Evolutionary conservation across 192 early-diverging fungal species (phyloP).

Genomic region (Coemansia sp.): DNA sequence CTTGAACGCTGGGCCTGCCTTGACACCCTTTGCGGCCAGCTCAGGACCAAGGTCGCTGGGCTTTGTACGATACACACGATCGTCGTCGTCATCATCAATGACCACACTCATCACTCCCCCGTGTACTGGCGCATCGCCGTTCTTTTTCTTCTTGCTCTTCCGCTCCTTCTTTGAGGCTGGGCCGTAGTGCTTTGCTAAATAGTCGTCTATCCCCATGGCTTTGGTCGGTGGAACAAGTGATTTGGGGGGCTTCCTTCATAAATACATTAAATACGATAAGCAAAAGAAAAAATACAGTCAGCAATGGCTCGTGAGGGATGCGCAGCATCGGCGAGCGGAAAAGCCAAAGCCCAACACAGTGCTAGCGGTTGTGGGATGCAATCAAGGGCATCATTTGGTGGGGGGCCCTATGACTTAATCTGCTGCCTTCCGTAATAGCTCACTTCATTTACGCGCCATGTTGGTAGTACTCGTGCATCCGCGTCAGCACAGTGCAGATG

Average conservation of each 20-base stretch:
- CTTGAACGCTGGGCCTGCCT: constrained; percentile 6
- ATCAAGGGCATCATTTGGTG: no score
- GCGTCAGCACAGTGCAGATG: constrained; percentile 47
- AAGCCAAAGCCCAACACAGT: background rate
- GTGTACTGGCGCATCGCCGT: background rate
- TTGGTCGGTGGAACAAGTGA: background rate
- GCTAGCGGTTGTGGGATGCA: background rate
- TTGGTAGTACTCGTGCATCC: constrained; percentile 20
- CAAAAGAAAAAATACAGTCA: background rate
- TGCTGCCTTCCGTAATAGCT: no score
- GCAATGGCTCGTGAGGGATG: no score
- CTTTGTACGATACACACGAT: constrained; percentile 1
- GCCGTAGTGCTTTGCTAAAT: constrained; percentile 52
- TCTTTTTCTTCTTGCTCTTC: constrained; percentile 18
- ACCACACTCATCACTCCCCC: constrained; percentile 17
- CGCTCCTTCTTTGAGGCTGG: constrained; percentile 12
- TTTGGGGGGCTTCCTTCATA: background rate
- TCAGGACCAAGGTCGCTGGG: background rate
- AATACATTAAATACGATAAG: background rate
- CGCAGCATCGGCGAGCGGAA: background rate
- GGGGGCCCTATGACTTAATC: no score
- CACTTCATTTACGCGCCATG: background rate
- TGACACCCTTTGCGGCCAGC: constrained; percentile 1
- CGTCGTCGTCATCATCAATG: constrained; percentile 33
- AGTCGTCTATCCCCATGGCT: constrained; percentile 39